Conservation (phyloP, 768 basidiomycete species). For the Lactifluus volemus region DNA sequence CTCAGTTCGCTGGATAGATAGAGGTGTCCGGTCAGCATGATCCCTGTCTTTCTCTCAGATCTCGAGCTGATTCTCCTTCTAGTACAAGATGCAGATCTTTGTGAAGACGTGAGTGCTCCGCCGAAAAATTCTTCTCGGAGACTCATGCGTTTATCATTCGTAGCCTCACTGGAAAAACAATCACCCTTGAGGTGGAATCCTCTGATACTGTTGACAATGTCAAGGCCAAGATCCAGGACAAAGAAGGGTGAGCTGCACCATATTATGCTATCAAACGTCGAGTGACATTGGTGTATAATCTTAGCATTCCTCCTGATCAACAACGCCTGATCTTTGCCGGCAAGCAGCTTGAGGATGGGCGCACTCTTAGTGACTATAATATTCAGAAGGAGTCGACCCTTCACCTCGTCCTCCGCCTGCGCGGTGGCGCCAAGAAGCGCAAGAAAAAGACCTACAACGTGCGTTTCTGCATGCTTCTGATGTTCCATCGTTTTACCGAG, state of each 20-base stretch:
- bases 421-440: conserved; percentile 99
- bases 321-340: conserved; percentile 99
- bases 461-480: conserved; percentile 23
- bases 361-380: conserved; percentile 92
- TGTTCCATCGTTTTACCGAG: not conserved
- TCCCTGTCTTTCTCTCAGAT: not conserved
- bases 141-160: conserved; percentile 9
- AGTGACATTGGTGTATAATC: not conserved
- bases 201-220: conserved; percentile 98
- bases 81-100: conserved; percentile 85
- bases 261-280: not conserved
- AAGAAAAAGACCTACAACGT: conserved; percentile 99
- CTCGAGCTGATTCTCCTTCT: not conserved
- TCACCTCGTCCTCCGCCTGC: conserved; percentile 92
- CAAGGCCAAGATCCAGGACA: conserved; percentile 96
- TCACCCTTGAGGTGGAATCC: conserved; percentile 96
- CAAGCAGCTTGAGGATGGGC: conserved; percentile 98
- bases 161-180: conserved; percentile 98
- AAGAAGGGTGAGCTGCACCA: conserved; percentile 70
- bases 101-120: conserved; percentile 77
- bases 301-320: conserved; percentile 85
- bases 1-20: conserved; percentile 84
- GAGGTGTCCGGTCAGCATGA: conserved; percentile 44
- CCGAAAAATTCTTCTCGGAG: not conserved
- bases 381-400: conserved; percentile 99